A percentile compares a stretch with the other conserved stretches of the same genome.
These are phyloP conservation scores for Penicillium ochrochloron DNA, from an alignment of 495 filamentous ascomycete species.

Conservation along the genomic window DNA sequence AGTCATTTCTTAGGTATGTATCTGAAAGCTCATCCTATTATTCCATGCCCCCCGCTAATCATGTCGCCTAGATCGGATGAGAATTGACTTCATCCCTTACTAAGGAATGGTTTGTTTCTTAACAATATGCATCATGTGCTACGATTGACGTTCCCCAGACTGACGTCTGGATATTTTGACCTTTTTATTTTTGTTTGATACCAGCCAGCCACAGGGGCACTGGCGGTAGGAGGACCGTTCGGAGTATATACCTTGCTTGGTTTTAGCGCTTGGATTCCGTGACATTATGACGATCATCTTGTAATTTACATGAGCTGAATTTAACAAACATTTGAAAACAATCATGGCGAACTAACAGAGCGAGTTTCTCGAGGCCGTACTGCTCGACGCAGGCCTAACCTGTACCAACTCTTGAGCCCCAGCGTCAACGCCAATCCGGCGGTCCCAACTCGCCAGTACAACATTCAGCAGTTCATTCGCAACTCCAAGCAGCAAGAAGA, in stretches of 20 bases:
- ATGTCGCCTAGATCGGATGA: slow-evolving; percentile 45
- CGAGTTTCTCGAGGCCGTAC: not conserved
- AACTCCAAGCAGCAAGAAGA: slow-evolving; percentile 27
- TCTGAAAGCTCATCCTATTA: not conserved
- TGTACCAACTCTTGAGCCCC: slow-evolving; percentile 14
- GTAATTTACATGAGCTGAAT: not conserved
- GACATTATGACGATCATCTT: not conserved
- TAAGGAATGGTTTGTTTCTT: slow-evolving; percentile 19
- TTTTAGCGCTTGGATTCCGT: not conserved
- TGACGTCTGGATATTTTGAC: slow-evolving; percentile 6
- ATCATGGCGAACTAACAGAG: not conserved
- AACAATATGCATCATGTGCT: slow-evolving; percentile 29
- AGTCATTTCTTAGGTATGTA: slow-evolving; percentile 49
- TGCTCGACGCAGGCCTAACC: slow-evolving; percentile 5
- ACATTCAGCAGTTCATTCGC: slow-evolving; percentile 28
- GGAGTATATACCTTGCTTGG: slow-evolving; percentile 1
- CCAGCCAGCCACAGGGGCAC: not conserved
- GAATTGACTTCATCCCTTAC: slow-evolving; percentile 54
- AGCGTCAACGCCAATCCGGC: slow-evolving; percentile 8
- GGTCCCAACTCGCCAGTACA: slow-evolving; percentile 25
- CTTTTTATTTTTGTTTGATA: not conserved
- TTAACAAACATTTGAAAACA: not conserved
- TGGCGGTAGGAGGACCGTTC: not conserved
- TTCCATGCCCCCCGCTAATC: slow-evolving; percentile 20
- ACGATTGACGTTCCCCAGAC: slow-evolving; percentile 23